These are phyloP conservation scores for Phyllosticta capitalensis DNA, from an alignment of 2,329 filamentous ascomycete species.

Conservation along the genomic window DNA sequence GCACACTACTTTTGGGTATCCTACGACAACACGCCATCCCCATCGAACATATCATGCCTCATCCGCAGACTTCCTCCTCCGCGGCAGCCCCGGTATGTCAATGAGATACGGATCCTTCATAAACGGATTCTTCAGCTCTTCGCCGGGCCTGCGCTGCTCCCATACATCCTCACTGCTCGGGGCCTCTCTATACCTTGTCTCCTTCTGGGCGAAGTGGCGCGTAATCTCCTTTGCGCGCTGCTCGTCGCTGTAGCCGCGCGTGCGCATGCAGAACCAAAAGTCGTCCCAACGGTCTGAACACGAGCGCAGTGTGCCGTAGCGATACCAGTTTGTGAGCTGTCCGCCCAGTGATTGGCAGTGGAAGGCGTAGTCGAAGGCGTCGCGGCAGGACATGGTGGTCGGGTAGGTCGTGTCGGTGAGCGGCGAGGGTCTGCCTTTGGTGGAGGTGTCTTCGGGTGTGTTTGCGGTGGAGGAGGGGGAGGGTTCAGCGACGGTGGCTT, in stretches of 20 bases:
- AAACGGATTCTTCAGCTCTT: slow-evolving; percentile 46
- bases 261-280: slow-evolving; percentile 97
- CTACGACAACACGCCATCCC: slow-evolving; percentile 9
- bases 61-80: slow-evolving; percentile 2
- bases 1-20: background rate
- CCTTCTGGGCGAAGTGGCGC: slow-evolving; percentile 59
- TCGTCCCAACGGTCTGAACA: slow-evolving; percentile 85
- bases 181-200: slow-evolving; percentile 55
- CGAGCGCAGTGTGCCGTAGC: slow-evolving; percentile 64
- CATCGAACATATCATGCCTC: slow-evolving; percentile 17
- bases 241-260: slow-evolving; percentile 51
- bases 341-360: slow-evolving; percentile 87
- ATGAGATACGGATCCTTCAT: slow-evolving; percentile 25
- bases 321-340: slow-evolving; percentile 86
- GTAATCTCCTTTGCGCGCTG: slow-evolving; percentile 52
- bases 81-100: slow-evolving; percentile 18
- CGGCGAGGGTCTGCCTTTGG: background rate
- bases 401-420: slow-evolving; percentile 47
- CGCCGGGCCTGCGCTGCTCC: slow-evolving; percentile 52
- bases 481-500: slow-evolving; percentile 13
- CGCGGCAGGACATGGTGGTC: slow-evolving; percentile 75
- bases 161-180: slow-evolving; percentile 86
- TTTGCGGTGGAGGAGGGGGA: slow-evolving; percentile 16
- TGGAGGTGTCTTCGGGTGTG: background rate
- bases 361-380: slow-evolving; percentile 86